Evolutionary conservation across 352 stramenopile genomes (phyloP), one percentile per base, ranked within the genome.

Genomic region (Phytophthora quininea): DNA sequence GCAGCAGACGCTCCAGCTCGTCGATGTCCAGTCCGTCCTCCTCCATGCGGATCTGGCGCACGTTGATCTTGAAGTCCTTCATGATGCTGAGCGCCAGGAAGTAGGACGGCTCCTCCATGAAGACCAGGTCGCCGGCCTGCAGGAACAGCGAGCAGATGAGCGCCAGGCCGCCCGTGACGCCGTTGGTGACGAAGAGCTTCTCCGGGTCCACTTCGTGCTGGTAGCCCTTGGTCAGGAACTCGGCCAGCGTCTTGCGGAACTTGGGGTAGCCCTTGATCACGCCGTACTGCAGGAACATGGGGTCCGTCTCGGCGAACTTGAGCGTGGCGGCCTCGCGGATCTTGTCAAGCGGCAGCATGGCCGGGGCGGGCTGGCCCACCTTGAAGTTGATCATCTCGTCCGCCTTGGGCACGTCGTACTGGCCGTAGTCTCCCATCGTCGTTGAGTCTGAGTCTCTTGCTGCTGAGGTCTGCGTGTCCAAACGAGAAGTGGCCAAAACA

Each of bases 1-100:
- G 8, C 11, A 97, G 76, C n/a, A 97, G 70, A 51, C 73, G 67
- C 75, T 98, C 90, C 33, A 98, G 77, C 71, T 89, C 83, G 53
- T 83, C 76, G n/a, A 97, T 84, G 67, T 97, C 76, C 19, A 96
- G 66, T 29, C 84, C 86, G 65, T 96, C 86, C 65, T 93, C 69
- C 55, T 97, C 89, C 91, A 98, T 98, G 27, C 89, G 90, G 46
- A 98, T 85, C 64, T 90, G 77, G 51, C 88, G 82, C 54, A 98
- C 80, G 58, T 95, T 89, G 40, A 98, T 88, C 62, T 96, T 95
- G 70, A 98, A 96, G 67, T 96, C 93, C 70, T 92, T 92, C 80
- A 98, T 98, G 79, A 98, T 98, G 64, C 87, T 92, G 3, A 95
- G 76, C 19, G 85, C 94, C 19, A 98, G 61, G 69, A 98, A 98